These are phyloP conservation scores for Shiraia bambusicola DNA, from an alignment of 2,329 filamentous ascomycete species.

Conservation along the genomic window DNA sequence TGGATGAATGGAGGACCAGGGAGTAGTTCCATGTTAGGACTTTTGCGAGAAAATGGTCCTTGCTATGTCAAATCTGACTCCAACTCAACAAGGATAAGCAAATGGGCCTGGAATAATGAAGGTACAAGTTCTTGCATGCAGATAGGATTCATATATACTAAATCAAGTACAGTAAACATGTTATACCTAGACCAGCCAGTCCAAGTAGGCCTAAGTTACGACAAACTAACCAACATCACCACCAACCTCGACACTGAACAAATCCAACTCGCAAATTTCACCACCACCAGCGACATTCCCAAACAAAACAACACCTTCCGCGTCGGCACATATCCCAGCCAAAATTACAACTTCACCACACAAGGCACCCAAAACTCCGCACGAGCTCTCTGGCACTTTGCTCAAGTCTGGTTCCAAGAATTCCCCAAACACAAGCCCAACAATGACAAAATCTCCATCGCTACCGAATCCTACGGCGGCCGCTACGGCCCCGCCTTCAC, in stretches of 20 bases:
- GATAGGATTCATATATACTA: constrained; percentile 1
- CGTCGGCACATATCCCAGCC: constrained; percentile 55
- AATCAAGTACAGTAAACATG: constrained; percentile 41
- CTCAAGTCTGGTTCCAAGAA: constrained; percentile 62
- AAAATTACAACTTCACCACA: constrained; percentile 47
- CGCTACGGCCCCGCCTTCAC: constrained; percentile 61
- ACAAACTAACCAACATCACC: constrained; percentile 42
- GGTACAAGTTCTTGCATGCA: constrained; percentile 8
- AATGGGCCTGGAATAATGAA: constrained; percentile 64
- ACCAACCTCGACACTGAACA: constrained; percentile 27
- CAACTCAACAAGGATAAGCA: constrained; percentile 54
- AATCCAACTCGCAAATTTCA: constrained; percentile 33
- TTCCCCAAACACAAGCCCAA: constrained; percentile 64
- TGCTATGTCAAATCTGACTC: constrained; percentile 57
- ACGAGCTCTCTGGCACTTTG: constrained; percentile 59
- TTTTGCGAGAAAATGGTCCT: constrained; percentile 52
- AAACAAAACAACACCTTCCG: constrained; percentile 56
- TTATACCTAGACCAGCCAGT: constrained; percentile 67
- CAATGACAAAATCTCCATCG: constrained; percentile 57
- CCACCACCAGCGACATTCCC: constrained; percentile 36
- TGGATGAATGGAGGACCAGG: constrained; percentile 65
- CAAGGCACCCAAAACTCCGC: constrained; percentile 57
- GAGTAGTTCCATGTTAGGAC: constrained; percentile 43
- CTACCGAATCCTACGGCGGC: constrained; percentile 57
- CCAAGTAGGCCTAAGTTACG: constrained; percentile 59